phyloP scores from a whole-genome alignment of 805 yeast genomes.

The Ogataea haglerorum region DNA sequence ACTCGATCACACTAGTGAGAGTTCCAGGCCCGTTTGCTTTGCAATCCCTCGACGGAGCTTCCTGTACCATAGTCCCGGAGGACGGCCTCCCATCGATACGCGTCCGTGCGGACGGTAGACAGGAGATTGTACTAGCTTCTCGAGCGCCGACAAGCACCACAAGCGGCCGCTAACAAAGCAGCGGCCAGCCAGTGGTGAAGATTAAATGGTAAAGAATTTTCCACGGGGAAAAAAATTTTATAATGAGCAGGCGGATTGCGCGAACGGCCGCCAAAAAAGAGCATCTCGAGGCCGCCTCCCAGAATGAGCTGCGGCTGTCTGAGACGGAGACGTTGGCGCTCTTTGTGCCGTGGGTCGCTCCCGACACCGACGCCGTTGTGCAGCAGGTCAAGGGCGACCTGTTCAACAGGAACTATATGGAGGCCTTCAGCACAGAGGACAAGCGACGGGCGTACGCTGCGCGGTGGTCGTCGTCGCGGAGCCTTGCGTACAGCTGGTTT shows the following conservation, averaged over 20 bases:
- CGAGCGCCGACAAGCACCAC: conserved; percentile 34
- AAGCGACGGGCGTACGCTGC: conserved; percentile 75
- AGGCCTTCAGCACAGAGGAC: conserved; percentile 62
- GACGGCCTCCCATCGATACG: conserved; percentile 27
- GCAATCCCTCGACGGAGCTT: conserved; percentile 98
- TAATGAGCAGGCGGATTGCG: conserved; percentile 35
- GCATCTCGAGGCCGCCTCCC: conserved; percentile 10
- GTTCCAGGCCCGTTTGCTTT: conserved; percentile 46
- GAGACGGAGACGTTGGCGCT: conserved; percentile 36
- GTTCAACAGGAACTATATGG: conserved; percentile 63
- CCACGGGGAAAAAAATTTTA: conserved; percentile 5
- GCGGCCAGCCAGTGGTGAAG: conserved; percentile 34
- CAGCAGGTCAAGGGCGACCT: conserved; percentile 70
- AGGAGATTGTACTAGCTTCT: conserved; percentile 34
- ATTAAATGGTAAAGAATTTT: conserved; percentile 32
- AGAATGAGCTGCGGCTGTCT: conserved; percentile 24
- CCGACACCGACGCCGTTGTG: conserved; percentile 39
- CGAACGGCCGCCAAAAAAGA: conserved; percentile 26
- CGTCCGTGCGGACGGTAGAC: conserved; percentile 26
- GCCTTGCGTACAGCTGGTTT: conserved; percentile 68
- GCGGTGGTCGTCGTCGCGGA: conserved; percentile 84
- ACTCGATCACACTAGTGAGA: conserved; percentile 44
- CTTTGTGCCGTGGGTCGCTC: conserved; percentile 30
- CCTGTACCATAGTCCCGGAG: conserved; percentile 57
- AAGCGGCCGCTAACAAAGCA: conserved; percentile 20